A percentile compares a stretch with the other conserved stretches of the same genome.
Evolutionary conservation across 2,329 filamentous ascomycete species (phyloP).

Genomic region (Bipolaris zeicola): DNA sequence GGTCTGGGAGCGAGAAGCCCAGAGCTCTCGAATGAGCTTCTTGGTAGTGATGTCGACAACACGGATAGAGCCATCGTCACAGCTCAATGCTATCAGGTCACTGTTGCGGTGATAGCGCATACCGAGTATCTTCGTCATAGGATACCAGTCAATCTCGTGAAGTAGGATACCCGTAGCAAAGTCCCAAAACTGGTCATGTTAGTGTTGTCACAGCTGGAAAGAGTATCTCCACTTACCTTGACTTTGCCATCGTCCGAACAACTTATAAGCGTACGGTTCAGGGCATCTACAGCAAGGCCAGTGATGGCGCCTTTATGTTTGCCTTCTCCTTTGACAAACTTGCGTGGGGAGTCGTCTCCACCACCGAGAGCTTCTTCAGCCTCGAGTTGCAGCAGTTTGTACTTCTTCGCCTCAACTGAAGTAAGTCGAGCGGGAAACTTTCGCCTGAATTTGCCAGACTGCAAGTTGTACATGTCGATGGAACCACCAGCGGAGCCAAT

Average conservation of each 20-base stretch:
- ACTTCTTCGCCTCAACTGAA: conserved; percentile 75
- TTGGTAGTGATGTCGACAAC: conserved; percentile 90
- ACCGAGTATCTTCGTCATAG: conserved; percentile 74
- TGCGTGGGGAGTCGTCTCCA: conserved; percentile 35
- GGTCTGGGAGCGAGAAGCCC: conserved; percentile 62
- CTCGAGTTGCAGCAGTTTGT: conserved; percentile 68
- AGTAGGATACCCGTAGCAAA: conserved; percentile 81
- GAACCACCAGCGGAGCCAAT: conserved; percentile 82
- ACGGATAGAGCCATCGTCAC: conserved; percentile 85
- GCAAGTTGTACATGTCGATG: conserved; percentile 95
- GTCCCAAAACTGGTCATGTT: conserved; percentile 75
- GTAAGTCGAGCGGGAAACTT: conserved; percentile 82
- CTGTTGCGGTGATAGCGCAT: conserved; percentile 82
- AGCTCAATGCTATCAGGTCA: conserved; percentile 85
- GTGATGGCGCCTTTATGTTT: conserved; percentile 84
- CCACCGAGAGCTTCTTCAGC: conserved; percentile 53
- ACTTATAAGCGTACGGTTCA: conserved; percentile 85
- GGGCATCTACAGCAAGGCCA: conserved; percentile 83
- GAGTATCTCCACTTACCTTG: conserved; percentile 59
- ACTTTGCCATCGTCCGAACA: conserved; percentile 89
- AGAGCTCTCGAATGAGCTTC: conserved; percentile 89
- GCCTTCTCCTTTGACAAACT: conserved; percentile 60
- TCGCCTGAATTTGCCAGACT: conserved; percentile 87
- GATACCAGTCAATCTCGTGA: conserved; percentile 82
- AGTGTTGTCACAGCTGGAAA: conserved; percentile 9